These are phyloP conservation scores for Mitragyna speciosa DNA, from an alignment of 257 asterid species.

Conservation along the genomic window DNA sequence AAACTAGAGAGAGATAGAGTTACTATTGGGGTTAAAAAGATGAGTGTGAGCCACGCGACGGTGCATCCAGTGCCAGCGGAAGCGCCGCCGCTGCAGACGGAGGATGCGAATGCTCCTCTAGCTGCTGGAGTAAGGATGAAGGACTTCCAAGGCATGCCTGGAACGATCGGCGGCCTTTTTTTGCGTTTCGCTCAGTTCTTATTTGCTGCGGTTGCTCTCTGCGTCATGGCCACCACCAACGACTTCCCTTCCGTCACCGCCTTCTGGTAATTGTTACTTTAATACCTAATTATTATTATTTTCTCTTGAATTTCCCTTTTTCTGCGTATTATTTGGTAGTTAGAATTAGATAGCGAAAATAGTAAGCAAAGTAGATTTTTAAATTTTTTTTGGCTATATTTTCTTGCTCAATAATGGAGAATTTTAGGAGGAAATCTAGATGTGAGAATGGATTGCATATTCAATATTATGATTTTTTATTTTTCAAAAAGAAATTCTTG, in stretches of 20 bases:
- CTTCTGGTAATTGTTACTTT: slow-evolving; percentile 57
- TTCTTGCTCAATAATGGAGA: no score
- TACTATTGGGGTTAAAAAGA: slow-evolving; percentile 9
- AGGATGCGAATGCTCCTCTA: slow-evolving; percentile 60
- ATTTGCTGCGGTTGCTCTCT: slow-evolving; percentile 73
- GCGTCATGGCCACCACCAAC: slow-evolving; percentile 85
- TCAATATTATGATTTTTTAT: not conserved
- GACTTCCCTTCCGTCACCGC: slow-evolving; percentile 99
- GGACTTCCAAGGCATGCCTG: slow-evolving; percentile 98
- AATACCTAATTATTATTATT: not conserved
- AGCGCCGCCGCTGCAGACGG: slow-evolving; percentile 92
- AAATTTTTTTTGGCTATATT: not conserved
- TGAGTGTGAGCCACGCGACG: slow-evolving; percentile 85
- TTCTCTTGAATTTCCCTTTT: not conserved
- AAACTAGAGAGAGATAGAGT: not conserved
- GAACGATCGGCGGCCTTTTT: slow-evolving; percentile 78
- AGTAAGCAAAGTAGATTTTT: not conserved
- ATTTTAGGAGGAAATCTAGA: not conserved
- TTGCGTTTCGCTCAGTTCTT: slow-evolving; percentile 70
- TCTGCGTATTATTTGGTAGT: not conserved
- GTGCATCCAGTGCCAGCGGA: slow-evolving; percentile 96
- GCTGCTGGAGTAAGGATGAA: slow-evolving; percentile 72
- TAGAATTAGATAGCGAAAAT: no score
- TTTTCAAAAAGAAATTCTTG: no score
- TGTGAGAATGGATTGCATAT: not conserved